Base-by-base conservation (phyloP, 2,329 filamentous ascomycete genomes). In the Sclerotinia borealis region DNA sequence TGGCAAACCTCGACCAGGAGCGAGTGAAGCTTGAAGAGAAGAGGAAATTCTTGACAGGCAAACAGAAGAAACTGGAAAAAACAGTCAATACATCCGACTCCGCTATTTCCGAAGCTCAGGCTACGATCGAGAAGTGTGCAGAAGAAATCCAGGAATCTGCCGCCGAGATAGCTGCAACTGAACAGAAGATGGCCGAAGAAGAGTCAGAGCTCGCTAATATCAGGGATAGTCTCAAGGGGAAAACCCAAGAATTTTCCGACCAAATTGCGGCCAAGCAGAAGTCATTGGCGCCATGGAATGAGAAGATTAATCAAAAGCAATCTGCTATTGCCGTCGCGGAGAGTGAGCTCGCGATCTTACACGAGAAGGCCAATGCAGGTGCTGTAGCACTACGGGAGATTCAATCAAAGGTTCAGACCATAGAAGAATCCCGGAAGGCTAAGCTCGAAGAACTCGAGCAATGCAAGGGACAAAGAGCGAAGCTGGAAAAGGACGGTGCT, bases 21-120 rank as follows among this genome's bases (percentile, higher is more conserved):
- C 88, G 88, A 27, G 95, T 99, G 77, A 99, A 99, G 74, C 93
- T 96, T 69, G 93, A 98, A 68, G 96, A 99, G 77, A 98, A 98
- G 81, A 89, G 89, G 75, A 99, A 99, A 75, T 98, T 98, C 76
- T 78, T 99, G 68, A 81, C 84, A 2, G 89, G 88, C 72, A 99
- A 99, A 79, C 88, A 91, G 71, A 96, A 95, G 80, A 99, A 99
- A 78, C 83, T 96, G 17, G 92, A 98, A 69, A 98, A 96, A 79
- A 85, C 89, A 0, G 90, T 95, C 66, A 82, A 86, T 61, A 89
- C 87, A 51, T 91, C 91, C 65, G 90, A 91, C 67, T 87, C 88
- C 64, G 86, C 89, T 7, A 84, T 86, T 0, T 83, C 84, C 0
- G 92, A 96, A 70, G 90, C 92, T 4, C 84, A 88, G 43, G 88